Base-by-base conservation (phyloP, 2,329 filamentous ascomycete species). In the Clonostachys chloroleuca region DNA sequence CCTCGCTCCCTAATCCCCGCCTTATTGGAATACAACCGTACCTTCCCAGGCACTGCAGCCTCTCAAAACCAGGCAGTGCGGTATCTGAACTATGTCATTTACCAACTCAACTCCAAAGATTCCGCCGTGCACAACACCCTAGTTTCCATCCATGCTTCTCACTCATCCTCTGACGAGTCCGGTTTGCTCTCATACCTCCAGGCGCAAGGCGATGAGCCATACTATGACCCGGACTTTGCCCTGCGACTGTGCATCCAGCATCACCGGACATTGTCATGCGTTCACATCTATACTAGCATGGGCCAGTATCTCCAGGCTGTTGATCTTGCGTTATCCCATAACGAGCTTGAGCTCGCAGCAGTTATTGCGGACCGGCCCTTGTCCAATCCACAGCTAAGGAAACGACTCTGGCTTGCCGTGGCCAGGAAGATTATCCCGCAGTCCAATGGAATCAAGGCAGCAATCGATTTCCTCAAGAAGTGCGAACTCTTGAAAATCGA, bases 251-350 rank as follows among this genome's bases (percentile, higher is more conserved):
- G 94, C 68, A 97, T 99, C 54, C 88, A 96, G 58, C 85, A 99
- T 67, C 85, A 92, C 55, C 87, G 94, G 41, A 92, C 96, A 2
- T 84, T 96, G 52, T 95, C 90, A 13, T 96, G 92, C 60, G 92
- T 97, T 6, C 92, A 97, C 65, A 96, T 99, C 52, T 99, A 97
- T 73, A 95, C 88, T 47, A 88, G 86, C 51, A 99, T 99, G 92
- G 87, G 87, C 1, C 91, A 97, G 64, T 96, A 95, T 61, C 80
- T 89, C 16, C 89, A 95, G 65, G 92, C 92, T 2, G 94, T 99
- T 5, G 89, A 96, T 59, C 80, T 99, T 5, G 94, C 94, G 1
- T 77, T 99, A 34, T 88, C 92, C 42, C 89, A 97, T 63, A 80
- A 91, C 56, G 87, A 96, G 60, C 83, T 96, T 44, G 91, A 96